Percentiles rank a stretch among this genome's conserved stretches.
These are phyloP conservation scores for Vigna reflexopilosa DNA, from an alignment of 306 rosid genomes.

Conservation along the genomic window DNA sequence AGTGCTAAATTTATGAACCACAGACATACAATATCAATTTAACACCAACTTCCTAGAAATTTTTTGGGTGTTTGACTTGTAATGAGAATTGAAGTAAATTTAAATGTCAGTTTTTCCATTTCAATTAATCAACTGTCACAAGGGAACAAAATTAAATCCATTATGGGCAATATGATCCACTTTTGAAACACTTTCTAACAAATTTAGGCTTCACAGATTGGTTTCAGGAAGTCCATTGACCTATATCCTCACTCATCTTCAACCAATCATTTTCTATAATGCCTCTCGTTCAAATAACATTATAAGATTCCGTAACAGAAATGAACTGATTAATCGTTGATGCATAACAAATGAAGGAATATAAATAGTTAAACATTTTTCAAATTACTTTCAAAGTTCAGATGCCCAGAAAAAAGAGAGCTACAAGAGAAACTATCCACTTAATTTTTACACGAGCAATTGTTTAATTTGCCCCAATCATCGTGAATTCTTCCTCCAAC, in stretches of 20 bases:
- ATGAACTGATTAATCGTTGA: constrained; percentile 17
- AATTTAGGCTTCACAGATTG: not conserved
- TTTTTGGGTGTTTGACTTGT: constrained; percentile 15
- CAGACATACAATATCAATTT: constrained; percentile 3
- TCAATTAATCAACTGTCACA: constrained; percentile 28
- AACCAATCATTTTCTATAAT: constrained; percentile 39
- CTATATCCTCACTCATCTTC: constrained; percentile 26
- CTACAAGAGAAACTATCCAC: constrained; percentile 9
- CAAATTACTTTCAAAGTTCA: not conserved
- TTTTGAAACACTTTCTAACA: not conserved
- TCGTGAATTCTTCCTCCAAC: constrained; percentile 34
- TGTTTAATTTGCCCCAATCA: constrained; percentile 23
- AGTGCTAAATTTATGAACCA: constrained; percentile 1
- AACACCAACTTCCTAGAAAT: constrained; percentile 9
- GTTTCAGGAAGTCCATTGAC: constrained; percentile 36
- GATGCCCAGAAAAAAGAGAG: constrained; percentile 18
- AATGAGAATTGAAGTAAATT: not conserved
- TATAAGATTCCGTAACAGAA: not conserved
- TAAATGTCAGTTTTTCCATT: constrained; percentile 21
- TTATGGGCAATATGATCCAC: constrained; percentile 10
- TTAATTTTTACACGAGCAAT: constrained; percentile 8
- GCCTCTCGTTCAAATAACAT: constrained; percentile 10
- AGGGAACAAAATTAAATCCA: constrained; percentile 28
- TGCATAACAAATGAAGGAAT: constrained; percentile 23
- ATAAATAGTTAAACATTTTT: not conserved